phyloP scores from a whole-genome alignment of 495 filamentous ascomycete genomes.

The Neurospora sp. region DNA sequence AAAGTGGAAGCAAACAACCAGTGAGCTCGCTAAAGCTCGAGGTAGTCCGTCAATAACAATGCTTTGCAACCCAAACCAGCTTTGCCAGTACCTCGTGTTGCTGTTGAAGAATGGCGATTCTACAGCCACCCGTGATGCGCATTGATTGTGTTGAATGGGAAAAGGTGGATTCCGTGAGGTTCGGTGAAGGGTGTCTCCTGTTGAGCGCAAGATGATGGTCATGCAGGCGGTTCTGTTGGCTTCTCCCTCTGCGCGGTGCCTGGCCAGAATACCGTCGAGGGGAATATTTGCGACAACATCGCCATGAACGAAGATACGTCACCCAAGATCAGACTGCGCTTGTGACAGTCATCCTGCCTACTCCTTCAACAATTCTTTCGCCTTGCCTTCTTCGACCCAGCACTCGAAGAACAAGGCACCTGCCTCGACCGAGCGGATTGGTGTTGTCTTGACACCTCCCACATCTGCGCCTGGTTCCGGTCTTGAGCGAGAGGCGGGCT shows the following conservation, averaged over 20 bases:
- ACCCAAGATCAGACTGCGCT: too few species aligned
- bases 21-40: background rate
- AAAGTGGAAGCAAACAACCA: background rate
- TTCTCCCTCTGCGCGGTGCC: too few species aligned
- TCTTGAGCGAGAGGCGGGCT: constrained; percentile 27
- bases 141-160: background rate
- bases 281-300: too few species aligned
- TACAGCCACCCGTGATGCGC: background rate
- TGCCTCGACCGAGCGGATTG: constrained; percentile 50
- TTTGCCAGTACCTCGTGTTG: background rate
- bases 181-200: too few species aligned
- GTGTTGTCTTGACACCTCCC: constrained; percentile 38
- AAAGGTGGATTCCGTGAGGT: background rate
- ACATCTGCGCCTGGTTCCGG: constrained; percentile 27
- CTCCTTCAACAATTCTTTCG: constrained; percentile 15
- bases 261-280: too few species aligned
- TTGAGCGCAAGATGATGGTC: too few species aligned
- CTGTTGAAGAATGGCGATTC: background rate
- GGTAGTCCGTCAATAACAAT: background rate
- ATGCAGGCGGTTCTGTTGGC: too few species aligned
- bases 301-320: too few species aligned
- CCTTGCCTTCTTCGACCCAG: constrained; percentile 52
- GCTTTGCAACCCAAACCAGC: background rate
- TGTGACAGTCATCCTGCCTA: background rate
- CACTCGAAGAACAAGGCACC: constrained; percentile 58